Evolutionary conservation across 352 stramenopile genomes (phyloP).

Genomic region (Labyrinthula sp.): DNA sequence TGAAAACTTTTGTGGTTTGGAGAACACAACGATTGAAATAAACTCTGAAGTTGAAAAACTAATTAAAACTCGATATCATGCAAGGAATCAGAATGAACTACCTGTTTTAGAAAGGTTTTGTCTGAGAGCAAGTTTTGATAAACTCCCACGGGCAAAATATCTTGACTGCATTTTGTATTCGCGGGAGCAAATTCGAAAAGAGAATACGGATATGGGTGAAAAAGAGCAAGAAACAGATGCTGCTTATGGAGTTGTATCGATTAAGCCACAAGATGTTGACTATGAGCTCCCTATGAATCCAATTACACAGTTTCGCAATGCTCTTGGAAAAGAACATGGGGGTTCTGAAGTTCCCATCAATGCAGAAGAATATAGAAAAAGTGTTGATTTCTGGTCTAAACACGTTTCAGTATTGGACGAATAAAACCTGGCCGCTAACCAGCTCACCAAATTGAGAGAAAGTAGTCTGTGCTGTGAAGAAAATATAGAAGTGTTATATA

Average conservation of each 20-base stretch:
- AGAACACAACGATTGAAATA: constrained; percentile 46
- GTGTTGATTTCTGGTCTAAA: constrained; percentile 53
- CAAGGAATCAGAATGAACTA: constrained; percentile 70
- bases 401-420: too few species aligned
- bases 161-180: constrained; percentile 95
- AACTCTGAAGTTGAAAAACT: constrained; percentile 72
- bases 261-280: constrained; percentile 85
- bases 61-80: constrained; percentile 73
- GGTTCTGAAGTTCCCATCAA: constrained; percentile 56
- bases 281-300: constrained; percentile 89
- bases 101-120: constrained; percentile 53
- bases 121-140: constrained; percentile 37
- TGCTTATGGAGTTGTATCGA: constrained; percentile 76
- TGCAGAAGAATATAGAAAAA: constrained; percentile 50
- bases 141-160: constrained; percentile 58
- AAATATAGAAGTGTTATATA: too few species aligned
- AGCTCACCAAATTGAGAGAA: too few species aligned
- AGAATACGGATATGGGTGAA: constrained; percentile 51
- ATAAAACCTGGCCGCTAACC: too few species aligned
- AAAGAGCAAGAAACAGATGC: constrained; percentile 41
- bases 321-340: constrained; percentile 76
- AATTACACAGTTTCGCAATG: constrained; percentile 92
- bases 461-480: too few species aligned
- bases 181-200: constrained; percentile 83
- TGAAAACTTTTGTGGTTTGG: constrained; percentile 65